Conservation (phyloP, 2,329 filamentous ascomycete species). For the Hymenoscyphus albidus region DNA sequence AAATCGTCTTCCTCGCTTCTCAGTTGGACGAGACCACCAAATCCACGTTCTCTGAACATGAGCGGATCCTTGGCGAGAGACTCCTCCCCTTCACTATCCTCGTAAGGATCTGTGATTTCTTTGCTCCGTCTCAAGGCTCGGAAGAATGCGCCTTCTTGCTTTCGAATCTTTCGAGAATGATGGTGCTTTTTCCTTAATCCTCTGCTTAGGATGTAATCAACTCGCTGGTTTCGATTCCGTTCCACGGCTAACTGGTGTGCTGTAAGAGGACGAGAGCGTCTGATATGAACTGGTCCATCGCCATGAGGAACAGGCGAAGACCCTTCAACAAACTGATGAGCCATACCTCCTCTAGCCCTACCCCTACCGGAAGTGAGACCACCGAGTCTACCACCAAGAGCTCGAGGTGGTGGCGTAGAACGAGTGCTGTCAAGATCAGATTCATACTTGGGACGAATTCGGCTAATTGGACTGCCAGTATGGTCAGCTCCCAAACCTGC, state of each 20-base stretch:
- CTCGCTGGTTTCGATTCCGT: slow-evolving; percentile 70
- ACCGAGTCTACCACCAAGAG: slow-evolving; percentile 34
- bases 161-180: slow-evolving; percentile 56
- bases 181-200: slow-evolving; percentile 65
- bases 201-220: slow-evolving; percentile 78
- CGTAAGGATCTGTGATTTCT: slow-evolving; percentile 50
- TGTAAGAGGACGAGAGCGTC: slow-evolving; percentile 70
- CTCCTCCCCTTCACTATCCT: slow-evolving; percentile 61
- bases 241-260: slow-evolving; percentile 80
- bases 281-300: slow-evolving; percentile 37
- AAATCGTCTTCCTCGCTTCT: slow-evolving; percentile 65
- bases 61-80: slow-evolving; percentile 32
- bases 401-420: slow-evolving; percentile 47
- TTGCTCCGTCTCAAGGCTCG: slow-evolving; percentile 63
- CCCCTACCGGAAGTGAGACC: slow-evolving; percentile 27
- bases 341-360: slow-evolving; percentile 46
- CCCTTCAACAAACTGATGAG: slow-evolving; percentile 57
- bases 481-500: slow-evolving; percentile 50
- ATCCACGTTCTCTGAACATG: slow-evolving; percentile 52
- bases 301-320: slow-evolving; percentile 57
- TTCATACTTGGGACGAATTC: slow-evolving; percentile 61
- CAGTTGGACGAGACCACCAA: slow-evolving; percentile 62
- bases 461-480: slow-evolving; percentile 39
- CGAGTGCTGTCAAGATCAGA: slow-evolving; percentile 51
- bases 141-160: slow-evolving; percentile 62